Evolutionary conservation across 106 monocot species (phyloP), one percentile per base, ranked within the genome.

Genomic region (Posidonia australis): DNA sequence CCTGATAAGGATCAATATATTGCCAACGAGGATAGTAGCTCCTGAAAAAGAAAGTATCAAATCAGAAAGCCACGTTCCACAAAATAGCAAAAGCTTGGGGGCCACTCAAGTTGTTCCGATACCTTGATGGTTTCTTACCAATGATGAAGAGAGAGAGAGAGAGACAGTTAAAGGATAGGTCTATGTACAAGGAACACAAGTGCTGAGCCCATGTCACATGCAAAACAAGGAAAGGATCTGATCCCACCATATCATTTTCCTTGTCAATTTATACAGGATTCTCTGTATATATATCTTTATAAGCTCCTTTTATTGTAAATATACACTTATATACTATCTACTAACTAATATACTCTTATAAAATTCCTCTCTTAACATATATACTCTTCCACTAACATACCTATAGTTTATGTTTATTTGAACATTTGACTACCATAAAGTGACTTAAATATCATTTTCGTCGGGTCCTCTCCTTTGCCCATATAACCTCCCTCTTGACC

Each of bases 21-120:
- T 14, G 13, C 49, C 49, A 17, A 51, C 49, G 20, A 51, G 1
- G 49, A 5, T 20, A 51, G 6, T 51, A 20, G 49, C 17, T 51
- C 0, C n/a, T 19, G 49, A 51, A 51, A 14, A 49, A 17, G 49
- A 51, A 51, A 5, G 49, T 17, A 51, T 51, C 49, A 7, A 6
- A 51, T 51, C 20, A 0, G 13, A 9, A 20, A 19, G n/a, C n/a
- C n/a, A n/a, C n/a, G n/a, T n/a, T n/a, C n/a, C n/a, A 51, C 5
- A 9, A 51, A 51, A 51, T 51, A 51, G 19, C 0, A 18, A 48
- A 14, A 0, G 1, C 49, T 51, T 51, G 49, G 13, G 20, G n/a
- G 49, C n/a, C 12, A n/a, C 20, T 56, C 56, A 28, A 56, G 56
- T 56, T 56, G 25, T 56, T 56, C 56, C 23, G 56, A 25, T 56